Conservation (phyloP, 2,329 filamentous ascomycete genomes). For the Rutstroemia sp. region DNA sequence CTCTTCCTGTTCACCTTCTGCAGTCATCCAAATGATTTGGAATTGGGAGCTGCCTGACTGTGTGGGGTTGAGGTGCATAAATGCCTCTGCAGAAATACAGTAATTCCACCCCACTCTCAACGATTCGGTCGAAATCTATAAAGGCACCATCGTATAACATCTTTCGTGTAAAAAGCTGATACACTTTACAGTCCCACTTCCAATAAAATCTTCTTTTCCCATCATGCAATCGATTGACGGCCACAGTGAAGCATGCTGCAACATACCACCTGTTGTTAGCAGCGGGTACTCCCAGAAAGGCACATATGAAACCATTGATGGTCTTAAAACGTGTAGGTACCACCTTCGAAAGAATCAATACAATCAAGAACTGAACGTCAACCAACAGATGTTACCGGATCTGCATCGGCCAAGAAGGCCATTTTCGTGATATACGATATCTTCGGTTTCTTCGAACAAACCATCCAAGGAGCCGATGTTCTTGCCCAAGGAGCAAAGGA, state of each 20-base stretch:
- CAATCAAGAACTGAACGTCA: background rate
- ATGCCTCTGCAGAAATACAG: too few species aligned
- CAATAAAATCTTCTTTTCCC: background rate
- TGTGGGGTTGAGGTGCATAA: too few species aligned
- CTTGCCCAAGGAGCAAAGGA: slow-evolving; percentile 37
- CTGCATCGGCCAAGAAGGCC: slow-evolving; percentile 43
- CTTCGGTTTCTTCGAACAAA: slow-evolving; percentile 64
- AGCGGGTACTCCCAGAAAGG: slow-evolving; percentile 48
- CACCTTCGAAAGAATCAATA: background rate
- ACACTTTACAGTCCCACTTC: background rate
- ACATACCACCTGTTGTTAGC: slow-evolving; percentile 47
- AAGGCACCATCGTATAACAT: background rate
- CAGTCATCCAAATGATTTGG: too few species aligned
- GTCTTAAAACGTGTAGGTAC: slow-evolving; percentile 42
- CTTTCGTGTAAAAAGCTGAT: background rate
- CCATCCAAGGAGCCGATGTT: slow-evolving; percentile 62
- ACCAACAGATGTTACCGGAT: slow-evolving; percentile 36
- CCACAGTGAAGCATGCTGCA: slow-evolving; percentile 49
- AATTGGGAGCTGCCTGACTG: too few species aligned
- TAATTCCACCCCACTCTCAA: background rate
- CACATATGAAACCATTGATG: slow-evolving; percentile 46
- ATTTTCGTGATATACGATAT: slow-evolving; percentile 56
- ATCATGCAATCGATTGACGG: slow-evolving; percentile 27
- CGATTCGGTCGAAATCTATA: background rate
- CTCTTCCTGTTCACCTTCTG: too few species aligned